These are phyloP conservation scores for Penicillium nordicum DNA, from an alignment of 2,329 filamentous ascomycete genomes.

Conservation along the genomic window DNA sequence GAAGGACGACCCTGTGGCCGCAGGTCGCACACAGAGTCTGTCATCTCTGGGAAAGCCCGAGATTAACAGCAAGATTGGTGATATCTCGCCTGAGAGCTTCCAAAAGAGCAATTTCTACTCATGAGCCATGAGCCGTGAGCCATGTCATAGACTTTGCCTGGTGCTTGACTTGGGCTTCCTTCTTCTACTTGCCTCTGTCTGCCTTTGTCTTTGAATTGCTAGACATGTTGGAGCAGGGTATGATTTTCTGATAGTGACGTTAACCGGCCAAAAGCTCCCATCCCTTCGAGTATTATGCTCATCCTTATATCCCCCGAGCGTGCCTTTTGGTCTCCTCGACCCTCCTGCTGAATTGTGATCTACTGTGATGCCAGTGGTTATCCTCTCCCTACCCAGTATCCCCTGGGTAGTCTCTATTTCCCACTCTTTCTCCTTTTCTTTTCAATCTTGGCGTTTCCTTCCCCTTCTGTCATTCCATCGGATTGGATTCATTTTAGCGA, in stretches of 20 bases:
- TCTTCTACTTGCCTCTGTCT: not conserved
- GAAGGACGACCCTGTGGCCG: constrained; percentile 32
- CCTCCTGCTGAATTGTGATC: not conserved
- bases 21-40: constrained; percentile 33
- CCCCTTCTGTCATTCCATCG: not conserved
- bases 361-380: not conserved
- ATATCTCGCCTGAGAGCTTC: constrained; percentile 66
- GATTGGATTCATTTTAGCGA: constrained; percentile 17
- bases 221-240: not conserved
- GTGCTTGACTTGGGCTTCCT: not conserved
- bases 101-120: constrained; percentile 68
- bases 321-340: not conserved
- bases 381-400: not conserved
- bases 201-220: not conserved
- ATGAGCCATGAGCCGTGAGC: constrained; percentile 36
- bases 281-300: constrained; percentile 1
- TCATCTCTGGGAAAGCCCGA: constrained; percentile 40
- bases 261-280: not conserved
- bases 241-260: constrained; percentile 4
- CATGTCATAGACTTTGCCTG: not conserved
- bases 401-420: not conserved
- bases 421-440: not conserved
- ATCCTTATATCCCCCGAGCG: constrained; percentile 1
- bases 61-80: constrained; percentile 58
- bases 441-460: not conserved